These are phyloP conservation scores for Aureobasidium leucospermi DNA, from an alignment of 2,329 filamentous ascomycete genomes.

Conservation along the genomic window DNA sequence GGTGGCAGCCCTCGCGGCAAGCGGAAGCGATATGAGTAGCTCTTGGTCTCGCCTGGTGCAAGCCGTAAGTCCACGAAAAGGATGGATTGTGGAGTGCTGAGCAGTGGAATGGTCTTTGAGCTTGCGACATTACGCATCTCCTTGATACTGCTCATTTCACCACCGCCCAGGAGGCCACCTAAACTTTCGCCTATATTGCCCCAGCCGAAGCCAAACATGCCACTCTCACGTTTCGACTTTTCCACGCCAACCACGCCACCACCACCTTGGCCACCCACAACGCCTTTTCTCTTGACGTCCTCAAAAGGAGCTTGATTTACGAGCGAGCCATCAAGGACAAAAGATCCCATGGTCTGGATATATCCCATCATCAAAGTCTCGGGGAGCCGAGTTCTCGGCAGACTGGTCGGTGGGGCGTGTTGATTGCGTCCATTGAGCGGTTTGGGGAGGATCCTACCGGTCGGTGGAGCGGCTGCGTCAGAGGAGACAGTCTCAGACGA, in stretches of 20 bases:
- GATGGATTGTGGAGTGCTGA: conserved; percentile 94
- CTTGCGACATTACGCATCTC: conserved; percentile 88
- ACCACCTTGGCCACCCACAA: conserved; percentile 73
- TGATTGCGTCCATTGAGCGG: conserved; percentile 27
- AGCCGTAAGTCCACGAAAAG: conserved; percentile 89
- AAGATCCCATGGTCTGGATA: conserved; percentile 86
- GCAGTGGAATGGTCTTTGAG: conserved; percentile 76
- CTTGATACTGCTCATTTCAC: conserved; percentile 85
- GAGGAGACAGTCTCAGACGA: conserved; percentile 90
- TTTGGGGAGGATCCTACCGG: conserved; percentile 46
- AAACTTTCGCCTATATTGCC: conserved; percentile 80
- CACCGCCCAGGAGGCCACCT: conserved; percentile 75
- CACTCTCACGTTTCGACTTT: conserved; percentile 63
- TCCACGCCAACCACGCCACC: conserved; percentile 81
- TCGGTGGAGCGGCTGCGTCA: conserved; percentile 47
- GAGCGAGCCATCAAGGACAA: conserved; percentile 83
- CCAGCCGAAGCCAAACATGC: conserved; percentile 83
- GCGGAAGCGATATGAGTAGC: conserved; percentile 79
- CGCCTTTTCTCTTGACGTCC: conserved; percentile 89
- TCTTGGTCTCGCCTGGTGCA: conserved; percentile 78
- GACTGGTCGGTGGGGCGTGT: conserved; percentile 31
- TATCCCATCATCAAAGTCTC: conserved; percentile 97
- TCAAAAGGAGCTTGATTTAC: conserved; percentile 88
- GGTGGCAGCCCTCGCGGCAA: conserved; percentile 86
- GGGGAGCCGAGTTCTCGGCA: conserved; percentile 47